Evolutionary conservation across 1,284 basidiomycete species (phyloP).

Genomic region (Cutaneotrichosporon sp.): DNA sequence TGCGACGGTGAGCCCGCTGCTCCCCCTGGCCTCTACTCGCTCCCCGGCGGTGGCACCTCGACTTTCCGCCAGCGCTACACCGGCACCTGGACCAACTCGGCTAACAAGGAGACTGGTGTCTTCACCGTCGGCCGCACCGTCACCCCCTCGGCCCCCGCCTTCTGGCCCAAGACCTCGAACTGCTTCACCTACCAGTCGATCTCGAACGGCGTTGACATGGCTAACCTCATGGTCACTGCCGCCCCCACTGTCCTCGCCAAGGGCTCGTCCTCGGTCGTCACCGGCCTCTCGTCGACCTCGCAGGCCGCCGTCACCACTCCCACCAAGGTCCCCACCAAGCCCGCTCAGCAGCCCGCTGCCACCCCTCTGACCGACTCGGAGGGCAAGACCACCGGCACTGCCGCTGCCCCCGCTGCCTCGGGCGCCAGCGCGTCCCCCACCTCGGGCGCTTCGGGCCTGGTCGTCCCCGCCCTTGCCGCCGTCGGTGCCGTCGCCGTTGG

Average conservation of each 20-base stretch:
- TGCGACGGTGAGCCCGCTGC: conserved; percentile 54
- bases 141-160: conserved; percentile 42
- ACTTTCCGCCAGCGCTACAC: conserved; percentile 55
- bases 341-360: neutral
- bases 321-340: conserved; percentile 8
- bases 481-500: conserved; percentile 24
- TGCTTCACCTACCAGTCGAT: conserved; percentile 52
- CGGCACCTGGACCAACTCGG: conserved; percentile 38
- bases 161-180: conserved; percentile 50
- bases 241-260: conserved; percentile 32
- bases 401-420: conserved; percentile 15
- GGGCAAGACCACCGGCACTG: conserved; percentile 20
- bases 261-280: conserved; percentile 26
- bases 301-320: conserved; percentile 20
- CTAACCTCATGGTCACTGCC: conserved; percentile 41
- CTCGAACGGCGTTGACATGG: conserved; percentile 46
- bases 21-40: conserved; percentile 53
- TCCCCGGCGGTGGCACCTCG: conserved; percentile 44
- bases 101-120: conserved; percentile 15
- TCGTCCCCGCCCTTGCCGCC: conserved; percentile 16
- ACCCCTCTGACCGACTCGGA: conserved; percentile 22
- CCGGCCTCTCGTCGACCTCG: conserved; percentile 33
- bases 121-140: conserved; percentile 46
- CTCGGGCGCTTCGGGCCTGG: conserved; percentile 14
- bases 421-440: conserved; percentile 14